Conservation (phyloP, 1,139 yeast species). For the Sugiyamaella paludigena region DNA sequence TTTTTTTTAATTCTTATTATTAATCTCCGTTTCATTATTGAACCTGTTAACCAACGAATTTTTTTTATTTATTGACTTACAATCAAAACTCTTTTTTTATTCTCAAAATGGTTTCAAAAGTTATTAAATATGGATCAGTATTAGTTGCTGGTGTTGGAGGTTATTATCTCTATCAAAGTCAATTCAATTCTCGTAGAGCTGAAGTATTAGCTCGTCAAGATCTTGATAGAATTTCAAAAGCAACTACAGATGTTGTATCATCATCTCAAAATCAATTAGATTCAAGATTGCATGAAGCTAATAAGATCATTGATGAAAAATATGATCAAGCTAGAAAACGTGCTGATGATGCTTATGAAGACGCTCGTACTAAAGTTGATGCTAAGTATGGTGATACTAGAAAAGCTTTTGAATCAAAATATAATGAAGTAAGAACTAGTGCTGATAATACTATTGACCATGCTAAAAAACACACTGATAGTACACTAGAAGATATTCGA, state of each 20-base stretch:
- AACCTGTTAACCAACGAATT: no score
- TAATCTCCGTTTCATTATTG: no score
- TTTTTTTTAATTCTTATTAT: no score
- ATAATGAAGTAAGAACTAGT: not conserved
- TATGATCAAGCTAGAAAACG: slow-evolving; percentile 13
- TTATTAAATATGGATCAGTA: slow-evolving; percentile 19
- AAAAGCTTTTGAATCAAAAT: slow-evolving; percentile 6
- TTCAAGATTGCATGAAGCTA: slow-evolving; percentile 1
- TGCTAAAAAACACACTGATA: slow-evolving; percentile 16
- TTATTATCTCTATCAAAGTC: slow-evolving; percentile 39
- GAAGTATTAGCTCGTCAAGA: slow-evolving; percentile 31
- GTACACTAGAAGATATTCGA: slow-evolving; percentile 8
- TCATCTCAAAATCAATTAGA: slow-evolving; percentile 1
- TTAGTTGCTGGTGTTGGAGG: slow-evolving; percentile 44
- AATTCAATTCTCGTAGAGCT: slow-evolving; percentile 34
- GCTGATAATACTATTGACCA: slow-evolving; percentile 5
- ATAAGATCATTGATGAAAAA: slow-evolving; percentile 1
- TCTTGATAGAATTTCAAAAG: slow-evolving; percentile 17
- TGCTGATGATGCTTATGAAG: slow-evolving; percentile 11
- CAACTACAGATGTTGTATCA: slow-evolving; percentile 5
- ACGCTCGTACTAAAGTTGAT: slow-evolving; percentile 9
- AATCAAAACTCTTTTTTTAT: no score
- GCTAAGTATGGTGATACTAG: slow-evolving; percentile 2
- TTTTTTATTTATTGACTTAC: no score
- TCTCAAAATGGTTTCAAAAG: slow-evolving; percentile 10